Base-by-base conservation (phyloP, 805 yeast species). In the Isabelozyma heimii region DNA sequence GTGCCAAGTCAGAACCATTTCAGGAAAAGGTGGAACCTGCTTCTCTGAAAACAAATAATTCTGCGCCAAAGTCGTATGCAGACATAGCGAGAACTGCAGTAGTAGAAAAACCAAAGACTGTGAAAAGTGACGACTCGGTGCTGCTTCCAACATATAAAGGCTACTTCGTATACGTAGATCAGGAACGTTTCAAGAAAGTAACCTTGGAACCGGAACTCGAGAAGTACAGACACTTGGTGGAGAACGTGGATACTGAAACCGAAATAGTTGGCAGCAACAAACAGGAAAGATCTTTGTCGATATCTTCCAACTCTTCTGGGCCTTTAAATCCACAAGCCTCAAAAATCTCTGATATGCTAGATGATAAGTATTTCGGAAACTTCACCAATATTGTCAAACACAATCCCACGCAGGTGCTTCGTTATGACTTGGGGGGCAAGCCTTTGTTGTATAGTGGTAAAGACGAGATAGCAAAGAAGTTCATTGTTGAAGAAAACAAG, bases 331-430 rank as follows among this genome's bases (percentile, higher is more conserved):
- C 67, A 4, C 63, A 59, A 39, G 59, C 63, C 9, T 42, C 65
- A 10, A 58, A 61, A 44, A 55, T 63, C 13, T 55, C 67, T 20
- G 58, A 49, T 40, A 58, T 83, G 68, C 67, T 87, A 46, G 87
- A 88, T 52, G 97, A 91, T 62, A 82, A 81, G 48, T 80, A 80
- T 6, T 94, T 94, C 66, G 89, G 88, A 60, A 80, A 83, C 51
- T 94, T 94, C 65, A 80, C 89, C 27, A 85, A 82, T 46, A 73
- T 82, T 2, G 86, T 89, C 10, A 85, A 86, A 10, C 87, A 86
- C 60, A 94, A 94, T 60, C 91, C 97, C 3, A 75, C 77, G 2
- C 99, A 94, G 69, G 89, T 94, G 2, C 72, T 94, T 35, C 79
- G 99, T 48, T 91, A 92, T 66, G 90, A 91, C 40, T 63, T 88